Evolutionary conservation across 1,284 basidiomycete species (phyloP), one percentile per base, ranked within the genome.

Genomic region (Trichosporon sp.): DNA sequence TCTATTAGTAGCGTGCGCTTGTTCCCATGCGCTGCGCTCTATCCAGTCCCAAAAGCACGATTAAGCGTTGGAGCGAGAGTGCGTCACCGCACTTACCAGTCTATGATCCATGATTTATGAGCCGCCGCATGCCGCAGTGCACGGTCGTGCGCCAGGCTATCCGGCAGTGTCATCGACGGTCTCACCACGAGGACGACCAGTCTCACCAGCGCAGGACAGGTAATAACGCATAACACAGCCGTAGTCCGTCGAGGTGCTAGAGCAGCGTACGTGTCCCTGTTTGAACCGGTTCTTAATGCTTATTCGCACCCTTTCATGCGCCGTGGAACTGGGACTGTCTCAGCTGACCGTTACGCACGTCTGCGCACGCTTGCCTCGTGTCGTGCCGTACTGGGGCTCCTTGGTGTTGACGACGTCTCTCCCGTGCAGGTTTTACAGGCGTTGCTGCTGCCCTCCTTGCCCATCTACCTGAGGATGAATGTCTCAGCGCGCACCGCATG

Each of bases 311-410:
- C 35, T 26, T 10, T 16, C 19, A 1, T 2, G 51, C 19, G 19
- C 51, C 51, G 51, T 54, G 51, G 51, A 26, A n/a, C 19, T 26
- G 21, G 51, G 21, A 54, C 21, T 54, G 21, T 19, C 19, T 54
- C 51, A 54, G 51, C 51, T 54, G 51, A 54, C 51, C 14, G 14
- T 54, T 54, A 54, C 51, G 51, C 51, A 54, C 51, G 19, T 19
- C 38, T 40, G 38, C 38, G 11, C 38, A 12, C 38, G 38, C 8
- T 40, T 54, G 51, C 51, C 51, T 54, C 19, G 51, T 54, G 51
- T 54, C 51, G 19, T 10, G n/a, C 19, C 48, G 4, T 19, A 7
- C 19, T 21, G 51, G 19, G 51, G 51, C 51, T 26, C 51, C 51
- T 54, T 10, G 14, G 3, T 11, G 35, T 54, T 11, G 14, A 10